Evolutionary conservation across 768 basidiomycete species (phyloP).

Genomic region (Pleurotus ostreatus): DNA sequence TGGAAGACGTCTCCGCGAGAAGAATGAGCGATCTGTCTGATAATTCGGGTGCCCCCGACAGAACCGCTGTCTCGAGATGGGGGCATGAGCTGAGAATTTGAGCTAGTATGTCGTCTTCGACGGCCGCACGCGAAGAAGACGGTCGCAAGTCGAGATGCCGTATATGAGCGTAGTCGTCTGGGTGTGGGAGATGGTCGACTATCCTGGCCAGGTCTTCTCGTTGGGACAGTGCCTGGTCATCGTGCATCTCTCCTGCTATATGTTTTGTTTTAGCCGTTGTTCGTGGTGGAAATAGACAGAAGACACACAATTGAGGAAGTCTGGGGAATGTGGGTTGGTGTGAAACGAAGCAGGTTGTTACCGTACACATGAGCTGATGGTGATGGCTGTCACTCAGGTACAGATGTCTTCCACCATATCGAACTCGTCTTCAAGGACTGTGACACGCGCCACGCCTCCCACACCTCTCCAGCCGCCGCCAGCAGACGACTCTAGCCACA

Average conservation of each 20-base stretch:
- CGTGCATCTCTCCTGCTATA: constrained; percentile 13
- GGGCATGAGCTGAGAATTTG: constrained; percentile 54
- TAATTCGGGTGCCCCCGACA: constrained; percentile 64
- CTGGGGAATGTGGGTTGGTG: constrained; percentile 4
- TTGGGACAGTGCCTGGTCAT: constrained; percentile 31
- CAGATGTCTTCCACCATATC: constrained; percentile 47
- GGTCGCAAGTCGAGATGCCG: constrained; percentile 55
- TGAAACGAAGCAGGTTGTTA: constrained; percentile 5
- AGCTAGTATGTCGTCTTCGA: constrained; percentile 57
- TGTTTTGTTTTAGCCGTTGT: background rate
- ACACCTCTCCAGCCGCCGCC: constrained; percentile 34
- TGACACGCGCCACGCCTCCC: constrained; percentile 29
- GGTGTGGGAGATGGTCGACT: constrained; percentile 54
- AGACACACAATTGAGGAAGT: constrained; percentile 13
- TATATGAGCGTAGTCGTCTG: constrained; percentile 55
- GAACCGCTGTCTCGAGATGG: constrained; percentile 61
- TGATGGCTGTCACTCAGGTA: background rate
- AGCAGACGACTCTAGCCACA: constrained; percentile 49
- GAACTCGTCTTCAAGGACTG: constrained; percentile 44
- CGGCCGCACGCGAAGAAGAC: constrained; percentile 31
- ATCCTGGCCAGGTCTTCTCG: constrained; percentile 59
- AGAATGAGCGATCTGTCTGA: constrained; percentile 66
- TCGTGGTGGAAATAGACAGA: constrained; percentile 14
- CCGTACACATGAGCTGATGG: background rate
- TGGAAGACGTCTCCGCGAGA: constrained; percentile 58